phyloP scores from a whole-genome alignment of 495 filamentous ascomycete species.

The Penicillium pancosmium region DNA sequence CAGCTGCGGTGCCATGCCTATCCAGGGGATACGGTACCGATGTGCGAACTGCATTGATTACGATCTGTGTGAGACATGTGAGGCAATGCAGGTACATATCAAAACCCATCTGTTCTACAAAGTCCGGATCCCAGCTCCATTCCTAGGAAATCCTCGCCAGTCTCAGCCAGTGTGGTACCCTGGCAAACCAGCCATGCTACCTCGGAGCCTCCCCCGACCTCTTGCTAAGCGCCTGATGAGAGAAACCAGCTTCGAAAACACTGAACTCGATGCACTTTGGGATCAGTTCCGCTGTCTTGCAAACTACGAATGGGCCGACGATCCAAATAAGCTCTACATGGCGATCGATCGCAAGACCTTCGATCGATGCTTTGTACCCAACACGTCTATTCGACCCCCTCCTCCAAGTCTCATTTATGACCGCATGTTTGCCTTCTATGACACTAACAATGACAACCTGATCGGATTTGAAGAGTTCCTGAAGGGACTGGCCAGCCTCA shows the following conservation, averaged over 20 bases:
- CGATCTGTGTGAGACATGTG: conserved; percentile 88
- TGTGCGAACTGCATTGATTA: conserved; percentile 93
- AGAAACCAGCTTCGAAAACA: conserved; percentile 76
- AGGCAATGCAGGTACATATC: conserved; percentile 78
- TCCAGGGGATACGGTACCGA: conserved; percentile 87
- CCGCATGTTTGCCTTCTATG: conserved; percentile 95
- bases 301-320: conserved; percentile 79
- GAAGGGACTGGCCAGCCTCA: conserved; percentile 78
- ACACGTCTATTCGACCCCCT: conserved; percentile 70
- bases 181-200: conserved; percentile 73
- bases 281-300: conserved; percentile 95
- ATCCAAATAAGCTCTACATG: conserved; percentile 73
- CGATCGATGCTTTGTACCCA: conserved; percentile 84
- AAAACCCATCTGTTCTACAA: conserved; percentile 98
- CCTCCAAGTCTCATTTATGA: conserved; percentile 91
- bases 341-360: conserved; percentile 93
- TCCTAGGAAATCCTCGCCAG: conserved; percentile 65
- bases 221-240: conserved; percentile 66
- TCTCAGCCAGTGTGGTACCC: conserved; percentile 86
- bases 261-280: conserved; percentile 89
- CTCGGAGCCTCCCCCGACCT: conserved; percentile 62
- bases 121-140: conserved; percentile 73
- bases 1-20: conserved; percentile 79
- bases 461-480: conserved; percentile 96
- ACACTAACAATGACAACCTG: conserved; percentile 81